Evolutionary conservation across 2,329 filamentous ascomycete genomes (phyloP), one percentile per base, ranked within the genome.

Genomic region (Monosporascus sp.): DNA sequence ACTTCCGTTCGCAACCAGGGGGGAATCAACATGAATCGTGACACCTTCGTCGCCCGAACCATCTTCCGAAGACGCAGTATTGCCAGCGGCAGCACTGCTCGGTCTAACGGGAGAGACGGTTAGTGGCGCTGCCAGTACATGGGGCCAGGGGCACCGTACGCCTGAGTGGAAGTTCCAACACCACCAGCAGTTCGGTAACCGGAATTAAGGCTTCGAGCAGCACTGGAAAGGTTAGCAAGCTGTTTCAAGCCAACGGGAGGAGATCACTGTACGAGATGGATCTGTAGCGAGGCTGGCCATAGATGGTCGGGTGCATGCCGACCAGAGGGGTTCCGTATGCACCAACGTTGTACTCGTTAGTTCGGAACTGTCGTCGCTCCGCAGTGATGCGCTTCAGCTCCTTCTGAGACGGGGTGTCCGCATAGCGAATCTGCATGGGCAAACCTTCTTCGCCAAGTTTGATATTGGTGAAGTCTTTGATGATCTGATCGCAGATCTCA

Each of bases 361-460:
- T 94, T 55, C 94, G 90, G 75, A 96, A 97, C 67, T 96, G 91
- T 56, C 94, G 91, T 54, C 92, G 90, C 69, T 96, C 91, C 35
- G 94, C 91, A 43, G 93, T 97, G 68, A 97, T 88, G 59, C 94
- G 88, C 80, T 99, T 99, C 62, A 99, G 80, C 68, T 94, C 85
- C 78, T 99, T 99, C 73, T 99, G 94, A 58, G 93, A 89, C 52
- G 94, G 90, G 38, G 94, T 99, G 68, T 99, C 94, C 58, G 95
- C 93, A 70, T 96, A 99, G 60, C 94, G 92, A 62, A 99, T 91
- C 73, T 97, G 92, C 73, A 94, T 84, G 58, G 92, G 86, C 60
- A 94, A 83, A 28, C 87, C 85, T 65, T 96, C 90, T 37, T 88
- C 85, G 41, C 89, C 89, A 60, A 89, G 81, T 31, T 82, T 76